Percentiles rank a stretch among this genome's conserved stretches.
Conservation (phyloP, 805 yeast genomes). For the Candida sphagnicola region DNA sequence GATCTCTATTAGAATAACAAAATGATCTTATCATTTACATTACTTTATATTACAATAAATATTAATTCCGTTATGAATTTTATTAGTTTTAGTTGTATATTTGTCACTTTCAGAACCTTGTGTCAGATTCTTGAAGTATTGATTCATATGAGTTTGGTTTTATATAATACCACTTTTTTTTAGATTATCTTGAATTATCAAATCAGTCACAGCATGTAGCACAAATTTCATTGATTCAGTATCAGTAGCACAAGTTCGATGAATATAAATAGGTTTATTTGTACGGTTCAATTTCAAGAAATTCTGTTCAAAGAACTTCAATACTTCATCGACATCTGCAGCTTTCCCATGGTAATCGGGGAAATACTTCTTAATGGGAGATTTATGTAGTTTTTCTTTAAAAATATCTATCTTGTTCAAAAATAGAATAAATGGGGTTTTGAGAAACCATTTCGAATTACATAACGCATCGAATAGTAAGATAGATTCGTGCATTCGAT, state of each 20-base stretch:
- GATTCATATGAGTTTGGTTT: too few species aligned
- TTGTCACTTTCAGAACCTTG: too few species aligned
- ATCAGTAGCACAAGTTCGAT: slow-evolving; percentile 95
- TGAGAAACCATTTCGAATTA: slow-evolving; percentile 78
- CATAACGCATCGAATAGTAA: slow-evolving; percentile 78
- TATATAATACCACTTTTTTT: slow-evolving; percentile 71
- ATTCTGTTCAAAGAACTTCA: slow-evolving; percentile 64
- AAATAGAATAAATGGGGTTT: slow-evolving; percentile 86
- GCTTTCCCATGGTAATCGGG: slow-evolving; percentile 71
- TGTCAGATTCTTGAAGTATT: too few species aligned
- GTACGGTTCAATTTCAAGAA: slow-evolving; percentile 63
- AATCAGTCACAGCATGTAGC: slow-evolving; percentile 86
- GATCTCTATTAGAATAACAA: background rate
- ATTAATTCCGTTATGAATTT: slow-evolving; percentile 2
- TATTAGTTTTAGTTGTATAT: too few species aligned
- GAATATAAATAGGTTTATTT: slow-evolving; percentile 79
- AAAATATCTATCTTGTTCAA: slow-evolving; percentile 85
- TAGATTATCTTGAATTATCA: slow-evolving; percentile 79
- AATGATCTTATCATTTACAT: background rate
- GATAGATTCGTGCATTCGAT: slow-evolving; percentile 87
- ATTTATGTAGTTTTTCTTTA: slow-evolving; percentile 58
- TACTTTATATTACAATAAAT: slow-evolving; percentile 1
- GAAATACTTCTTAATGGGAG: slow-evolving; percentile 68
- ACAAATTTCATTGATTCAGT: slow-evolving; percentile 85
- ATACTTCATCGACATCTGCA: slow-evolving; percentile 60